phyloP scores from a whole-genome alignment of 2,329 filamentous ascomycete species.

The Pseudocercospora crystallina region DNA sequence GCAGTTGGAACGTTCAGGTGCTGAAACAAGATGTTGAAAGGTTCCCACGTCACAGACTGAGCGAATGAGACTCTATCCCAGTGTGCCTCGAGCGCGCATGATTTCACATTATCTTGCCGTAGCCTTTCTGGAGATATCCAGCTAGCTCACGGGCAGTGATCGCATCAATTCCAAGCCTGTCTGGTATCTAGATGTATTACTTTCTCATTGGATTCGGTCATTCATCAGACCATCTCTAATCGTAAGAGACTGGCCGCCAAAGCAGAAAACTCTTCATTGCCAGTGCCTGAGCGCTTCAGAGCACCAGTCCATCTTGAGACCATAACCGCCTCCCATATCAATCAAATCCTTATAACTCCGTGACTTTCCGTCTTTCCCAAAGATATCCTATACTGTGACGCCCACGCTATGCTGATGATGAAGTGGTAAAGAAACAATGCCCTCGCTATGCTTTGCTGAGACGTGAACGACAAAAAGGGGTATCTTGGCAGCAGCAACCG shows the following conservation, averaged over 20 bases:
- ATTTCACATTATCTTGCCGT: no score
- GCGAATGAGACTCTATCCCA: no score
- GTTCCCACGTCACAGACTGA: no score
- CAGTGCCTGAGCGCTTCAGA: constrained; percentile 29
- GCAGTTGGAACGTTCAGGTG: no score
- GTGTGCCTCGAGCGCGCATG: no score
- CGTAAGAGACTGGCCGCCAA: constrained; percentile 1
- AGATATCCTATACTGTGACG: constrained; percentile 10
- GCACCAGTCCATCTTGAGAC: constrained; percentile 20
- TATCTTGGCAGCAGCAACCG: constrained; percentile 17
- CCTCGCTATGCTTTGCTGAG: constrained; percentile 17
- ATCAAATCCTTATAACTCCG: background rate
- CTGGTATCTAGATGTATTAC: constrained; percentile 18
- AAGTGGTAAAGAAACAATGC: constrained; percentile 7
- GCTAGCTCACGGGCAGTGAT: no score
- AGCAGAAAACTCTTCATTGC: constrained; percentile 14
- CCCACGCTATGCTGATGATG: constrained; percentile 15
- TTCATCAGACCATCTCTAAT: constrained; percentile 11
- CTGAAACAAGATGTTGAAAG: no score
- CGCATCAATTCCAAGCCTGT: background rate
- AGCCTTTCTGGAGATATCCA: no score
- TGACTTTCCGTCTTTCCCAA: constrained; percentile 3
- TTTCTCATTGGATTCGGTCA: constrained; percentile 6
- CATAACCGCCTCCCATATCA: constrained; percentile 3
- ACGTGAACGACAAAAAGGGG: constrained; percentile 16